These are phyloP conservation scores for Nothophoma quercina DNA, from an alignment of 2,329 filamentous ascomycete genomes.

Conservation along the genomic window DNA sequence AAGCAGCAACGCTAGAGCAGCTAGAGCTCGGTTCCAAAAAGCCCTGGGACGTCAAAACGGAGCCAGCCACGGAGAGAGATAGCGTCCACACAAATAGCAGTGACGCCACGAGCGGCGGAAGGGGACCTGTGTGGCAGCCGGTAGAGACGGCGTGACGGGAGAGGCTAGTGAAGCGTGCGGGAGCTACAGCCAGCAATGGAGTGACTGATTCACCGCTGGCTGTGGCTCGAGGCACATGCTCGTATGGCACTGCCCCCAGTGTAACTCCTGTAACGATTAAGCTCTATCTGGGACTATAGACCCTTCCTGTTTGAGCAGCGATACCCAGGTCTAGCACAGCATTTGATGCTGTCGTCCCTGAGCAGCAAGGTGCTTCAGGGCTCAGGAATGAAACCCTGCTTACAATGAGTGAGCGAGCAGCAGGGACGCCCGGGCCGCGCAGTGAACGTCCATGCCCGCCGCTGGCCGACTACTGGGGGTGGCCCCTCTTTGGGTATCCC, in stretches of 20 bases:
- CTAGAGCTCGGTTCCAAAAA: constrained; percentile 46
- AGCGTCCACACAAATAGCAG: constrained; percentile 47
- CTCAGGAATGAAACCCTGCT: constrained; percentile 17
- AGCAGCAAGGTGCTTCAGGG: constrained; percentile 20
- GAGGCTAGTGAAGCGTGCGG: constrained; percentile 50
- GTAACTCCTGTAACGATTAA: constrained; percentile 44
- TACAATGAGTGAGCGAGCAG: constrained; percentile 20
- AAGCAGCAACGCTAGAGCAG: constrained; percentile 45
- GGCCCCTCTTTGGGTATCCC: constrained; percentile 20
- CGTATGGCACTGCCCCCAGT: constrained; percentile 52
- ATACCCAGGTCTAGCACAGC: constrained; percentile 22
- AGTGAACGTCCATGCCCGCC: constrained; percentile 23
- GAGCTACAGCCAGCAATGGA: constrained; percentile 44
- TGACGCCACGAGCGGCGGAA: constrained; percentile 43
- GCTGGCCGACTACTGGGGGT: constrained; percentile 24
- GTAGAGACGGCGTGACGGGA: constrained; percentile 42
- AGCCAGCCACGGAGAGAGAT: constrained; percentile 34
- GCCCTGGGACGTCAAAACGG: constrained; percentile 39
- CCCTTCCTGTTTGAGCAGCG: constrained; percentile 30
- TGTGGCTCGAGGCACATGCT: constrained; percentile 40
- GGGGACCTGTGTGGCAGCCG: constrained; percentile 42
- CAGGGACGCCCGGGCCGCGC: constrained; percentile 32
- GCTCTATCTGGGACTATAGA: constrained; percentile 37
- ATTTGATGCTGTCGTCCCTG: constrained; percentile 23
- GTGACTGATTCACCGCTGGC: constrained; percentile 44